Base-by-base conservation (phyloP, 1,284 basidiomycete species). In the Psilocybe mexicana region DNA sequence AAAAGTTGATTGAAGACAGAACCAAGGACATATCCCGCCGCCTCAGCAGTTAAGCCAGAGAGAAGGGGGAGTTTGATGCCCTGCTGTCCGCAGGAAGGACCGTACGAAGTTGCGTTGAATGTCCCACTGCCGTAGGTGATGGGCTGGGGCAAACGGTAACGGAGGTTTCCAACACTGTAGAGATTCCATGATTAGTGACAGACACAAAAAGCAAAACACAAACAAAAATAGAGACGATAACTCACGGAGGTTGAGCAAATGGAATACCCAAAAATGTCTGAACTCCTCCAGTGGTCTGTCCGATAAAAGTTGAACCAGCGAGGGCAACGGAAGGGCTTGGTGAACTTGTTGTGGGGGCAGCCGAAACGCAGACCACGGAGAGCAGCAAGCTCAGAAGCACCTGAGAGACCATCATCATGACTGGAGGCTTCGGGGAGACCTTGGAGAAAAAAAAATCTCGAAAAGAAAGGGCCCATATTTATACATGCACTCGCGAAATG, bases 191-290 rank as follows among this genome's bases (percentile, higher is more conserved):
- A 47, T 52, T 18, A 33, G 30, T 12, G 25, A 33, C 26, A 18
- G 18, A 18, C 18, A 18, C 18, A 11, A 35, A 23, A 18, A 40
- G 28, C 1, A 45, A 6, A 6, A 8, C 18, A 11, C 6, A 23
- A 18, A 43, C 8, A 26, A 18, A 18, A 18, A 18, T 18, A 18
- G 38, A 49, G 23, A 50, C n/a, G 28, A 26, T 52, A 30, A 61
- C 69, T 49, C 43, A 77, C 76, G 76, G 76, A 35, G 76, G 73
- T 60, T 73, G 62, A 7, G 81, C 82, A 58, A 78, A 85, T 0
- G 82, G 81, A 26, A 84, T 80, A 0, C 81, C 81, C 12, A 84
- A 68, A 58, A 77, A 82, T 45, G 73, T 71, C 11, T 68, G 65
- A 0, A 73, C 69, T 6, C 58, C 59, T 2, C 70, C 67, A 11